These are phyloP conservation scores for Pleurotus cornucopiae DNA, from an alignment of 768 basidiomycete genomes.

Conservation along the genomic window DNA sequence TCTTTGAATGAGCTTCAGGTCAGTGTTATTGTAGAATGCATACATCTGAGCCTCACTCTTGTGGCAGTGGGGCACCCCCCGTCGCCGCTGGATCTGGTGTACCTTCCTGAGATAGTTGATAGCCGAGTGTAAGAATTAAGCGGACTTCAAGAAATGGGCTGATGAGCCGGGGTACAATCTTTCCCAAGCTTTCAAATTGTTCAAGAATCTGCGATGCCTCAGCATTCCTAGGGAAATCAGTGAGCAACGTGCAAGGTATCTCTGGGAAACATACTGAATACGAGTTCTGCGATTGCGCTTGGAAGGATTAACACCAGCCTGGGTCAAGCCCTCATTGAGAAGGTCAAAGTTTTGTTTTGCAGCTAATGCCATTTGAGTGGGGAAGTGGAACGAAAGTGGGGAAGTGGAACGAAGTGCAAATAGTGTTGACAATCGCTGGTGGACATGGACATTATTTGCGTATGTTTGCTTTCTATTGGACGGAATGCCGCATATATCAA, in stretches of 20 bases:
- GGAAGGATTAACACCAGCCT: too few relatives aligned
- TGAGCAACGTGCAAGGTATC: too few relatives aligned
- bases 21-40: neutral
- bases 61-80: neutral
- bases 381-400: neutral
- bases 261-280: neutral
- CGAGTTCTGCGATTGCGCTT: neutral
- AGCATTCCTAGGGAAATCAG: too few relatives aligned
- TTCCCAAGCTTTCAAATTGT: too few relatives aligned
- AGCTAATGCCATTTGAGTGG: neutral
- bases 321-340: too few relatives aligned
- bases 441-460: neutral
- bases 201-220: too few relatives aligned
- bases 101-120: neutral
- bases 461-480: neutral
- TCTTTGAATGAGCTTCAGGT: neutral
- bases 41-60: neutral
- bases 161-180: too few relatives aligned
- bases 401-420: too few relatives aligned
- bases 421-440: too few relatives aligned
- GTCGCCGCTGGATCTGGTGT: neutral
- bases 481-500: conserved; percentile 6
- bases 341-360: too few relatives aligned
- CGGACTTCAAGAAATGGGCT: too few relatives aligned
- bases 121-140: too few relatives aligned